phyloP scores from a whole-genome alignment of 768 basidiomycete genomes.

The Pleurotus sapidus region DNA sequence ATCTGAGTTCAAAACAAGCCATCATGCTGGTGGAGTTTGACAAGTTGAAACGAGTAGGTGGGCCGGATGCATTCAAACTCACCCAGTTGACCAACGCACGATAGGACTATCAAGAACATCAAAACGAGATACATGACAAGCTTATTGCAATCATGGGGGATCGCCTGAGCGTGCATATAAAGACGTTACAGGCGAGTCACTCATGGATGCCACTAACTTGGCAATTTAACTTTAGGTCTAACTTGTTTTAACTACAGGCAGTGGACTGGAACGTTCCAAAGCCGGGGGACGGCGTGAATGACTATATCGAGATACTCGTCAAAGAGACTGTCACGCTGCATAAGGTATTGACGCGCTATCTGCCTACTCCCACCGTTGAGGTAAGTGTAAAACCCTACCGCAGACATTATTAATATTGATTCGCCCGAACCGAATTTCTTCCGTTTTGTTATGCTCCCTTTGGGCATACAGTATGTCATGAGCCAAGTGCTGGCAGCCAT shows the following conservation, averaged over 20 bases:
- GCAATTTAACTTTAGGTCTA: background rate
- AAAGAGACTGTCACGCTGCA: conserved; percentile 95
- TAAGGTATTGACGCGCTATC: conserved; percentile 92
- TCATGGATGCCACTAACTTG: conserved; percentile 11
- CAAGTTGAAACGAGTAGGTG: conserved; percentile 90
- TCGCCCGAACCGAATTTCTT: conserved; percentile 9
- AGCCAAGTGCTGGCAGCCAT: conserved; percentile 92
- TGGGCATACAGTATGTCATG: conserved; percentile 74
- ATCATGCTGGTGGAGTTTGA: conserved; percentile 98
- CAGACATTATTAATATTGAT: conserved; percentile 10
- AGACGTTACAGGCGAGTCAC: conserved; percentile 64
- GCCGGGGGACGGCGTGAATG: conserved; percentile 63
- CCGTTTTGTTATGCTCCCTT: conserved; percentile 13
- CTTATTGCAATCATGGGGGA: conserved; percentile 98
- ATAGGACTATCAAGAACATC: conserved; percentile 99
- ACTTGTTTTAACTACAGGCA: conserved; percentile 36
- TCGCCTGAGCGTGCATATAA: conserved; percentile 82
- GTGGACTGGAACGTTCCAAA: conserved; percentile 76
- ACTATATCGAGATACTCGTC: conserved; percentile 91
- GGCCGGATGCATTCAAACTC: background rate
- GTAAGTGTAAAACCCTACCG: conserved; percentile 36
- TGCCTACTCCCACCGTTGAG: conserved; percentile 77
- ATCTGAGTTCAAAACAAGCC: conserved; percentile 91
- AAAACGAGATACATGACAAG: conserved; percentile 98
- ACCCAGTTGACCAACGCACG: background rate